phyloP scores from a whole-genome alignment of 2,329 filamentous ascomycete species.

The Cladosporium halotolerans region DNA sequence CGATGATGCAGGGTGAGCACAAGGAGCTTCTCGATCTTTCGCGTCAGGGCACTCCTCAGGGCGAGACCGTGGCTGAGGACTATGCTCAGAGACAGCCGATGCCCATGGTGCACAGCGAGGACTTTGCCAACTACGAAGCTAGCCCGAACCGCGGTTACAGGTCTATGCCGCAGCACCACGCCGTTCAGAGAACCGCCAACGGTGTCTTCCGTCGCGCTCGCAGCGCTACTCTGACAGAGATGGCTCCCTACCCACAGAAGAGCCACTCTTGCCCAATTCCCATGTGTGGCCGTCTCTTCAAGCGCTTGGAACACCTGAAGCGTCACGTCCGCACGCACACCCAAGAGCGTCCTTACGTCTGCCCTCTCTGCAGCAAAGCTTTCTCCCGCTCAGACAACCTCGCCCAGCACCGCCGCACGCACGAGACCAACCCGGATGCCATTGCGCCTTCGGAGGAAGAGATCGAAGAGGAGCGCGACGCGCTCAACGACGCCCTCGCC shows the following conservation, averaged over 20 bases:
- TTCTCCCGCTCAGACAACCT: conserved; percentile 98
- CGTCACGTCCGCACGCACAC: conserved; percentile 98
- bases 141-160: conserved; percentile 37
- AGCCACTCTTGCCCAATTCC: conserved; percentile 99
- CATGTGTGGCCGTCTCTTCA: conserved; percentile 93
- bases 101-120: conserved; percentile 58
- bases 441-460: conserved; percentile 71
- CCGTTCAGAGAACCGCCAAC: conserved; percentile 54
- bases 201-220: conserved; percentile 82
- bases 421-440: conserved; percentile 65
- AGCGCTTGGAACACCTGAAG: conserved; percentile 98
- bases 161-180: conserved; percentile 51
- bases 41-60: conserved; percentile 82
- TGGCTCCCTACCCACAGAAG: conserved; percentile 94
- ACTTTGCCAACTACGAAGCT: conserved; percentile 55
- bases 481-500: conserved; percentile 66
- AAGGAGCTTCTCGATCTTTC: conserved; percentile 79
- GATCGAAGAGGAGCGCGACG: conserved; percentile 81
- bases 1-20: conserved; percentile 59
- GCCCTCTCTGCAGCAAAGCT: conserved; percentile 95
- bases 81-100: conserved; percentile 59
- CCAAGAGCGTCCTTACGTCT: conserved; percentile 97
- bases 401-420: conserved; percentile 81
- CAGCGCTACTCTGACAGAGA: conserved; percentile 92
- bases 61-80: conserved; percentile 69